phyloP scores from a whole-genome alignment of 305 asterid genomes.

The Petunia hybrid region DNA sequence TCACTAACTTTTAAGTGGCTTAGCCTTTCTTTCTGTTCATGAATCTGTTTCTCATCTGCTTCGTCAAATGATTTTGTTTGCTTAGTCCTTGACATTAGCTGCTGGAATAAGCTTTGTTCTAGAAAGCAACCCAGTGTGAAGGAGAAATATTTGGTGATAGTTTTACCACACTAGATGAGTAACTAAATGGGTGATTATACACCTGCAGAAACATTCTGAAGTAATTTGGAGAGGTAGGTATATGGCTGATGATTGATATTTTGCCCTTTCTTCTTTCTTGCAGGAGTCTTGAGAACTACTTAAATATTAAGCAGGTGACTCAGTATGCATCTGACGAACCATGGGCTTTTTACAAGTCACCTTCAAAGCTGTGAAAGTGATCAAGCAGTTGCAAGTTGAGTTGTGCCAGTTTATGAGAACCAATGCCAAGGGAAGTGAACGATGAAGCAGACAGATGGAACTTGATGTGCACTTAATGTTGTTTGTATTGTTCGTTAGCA shows the following conservation, averaged over 20 bases:
- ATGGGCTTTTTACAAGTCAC: constrained; percentile 93
- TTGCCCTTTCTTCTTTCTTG: background rate
- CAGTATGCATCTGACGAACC: constrained; percentile 67
- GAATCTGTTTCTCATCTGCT: background rate
- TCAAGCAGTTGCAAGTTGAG: background rate
- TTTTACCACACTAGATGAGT: constrained; percentile 15
- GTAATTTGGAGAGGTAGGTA: background rate
- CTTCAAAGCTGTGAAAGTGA: constrained; percentile 66
- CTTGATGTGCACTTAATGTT: constrained; percentile 5
- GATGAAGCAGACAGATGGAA: constrained; percentile 19
- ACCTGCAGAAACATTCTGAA: background rate
- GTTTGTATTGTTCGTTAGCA: background rate
- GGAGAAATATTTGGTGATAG: background rate
- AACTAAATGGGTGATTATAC: background rate
- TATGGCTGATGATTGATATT: background rate
- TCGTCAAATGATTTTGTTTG: background rate
- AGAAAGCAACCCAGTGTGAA: background rate
- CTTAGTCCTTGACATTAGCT: background rate
- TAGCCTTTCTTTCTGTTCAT: background rate
- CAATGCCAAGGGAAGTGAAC: background rate
- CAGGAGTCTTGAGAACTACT: constrained; percentile 96
- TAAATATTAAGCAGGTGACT: constrained; percentile 90
- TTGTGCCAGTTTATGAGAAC: background rate
- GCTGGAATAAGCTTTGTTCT: background rate
- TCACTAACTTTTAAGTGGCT: background rate